A percentile compares a stretch with the other conserved stretches of the same genome.
phyloP scores from a whole-genome alignment of 768 basidiomycete species.

The Pisolithus albus region DNA sequence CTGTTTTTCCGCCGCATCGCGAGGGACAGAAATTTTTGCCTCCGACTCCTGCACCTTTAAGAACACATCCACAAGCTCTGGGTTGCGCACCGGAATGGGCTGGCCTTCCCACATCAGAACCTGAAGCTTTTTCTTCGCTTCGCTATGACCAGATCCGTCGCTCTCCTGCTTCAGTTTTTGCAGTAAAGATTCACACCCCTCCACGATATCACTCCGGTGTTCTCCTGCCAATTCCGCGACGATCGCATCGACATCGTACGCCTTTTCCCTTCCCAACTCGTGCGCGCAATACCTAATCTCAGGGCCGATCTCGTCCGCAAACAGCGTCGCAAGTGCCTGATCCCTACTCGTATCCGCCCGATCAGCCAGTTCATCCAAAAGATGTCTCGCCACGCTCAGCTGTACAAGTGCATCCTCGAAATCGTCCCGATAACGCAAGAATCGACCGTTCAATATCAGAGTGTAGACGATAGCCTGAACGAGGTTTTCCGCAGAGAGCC shows the following conservation, averaged over 20 bases:
- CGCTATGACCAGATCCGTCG: constrained; percentile 27
- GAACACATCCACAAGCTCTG: constrained; percentile 84
- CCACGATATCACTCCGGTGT: constrained; percentile 55
- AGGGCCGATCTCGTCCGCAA: constrained; percentile 83
- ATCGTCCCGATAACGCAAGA: constrained; percentile 68
- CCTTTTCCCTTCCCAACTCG: constrained; percentile 67
- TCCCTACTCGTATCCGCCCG: constrained; percentile 68
- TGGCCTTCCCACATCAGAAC: constrained; percentile 74
- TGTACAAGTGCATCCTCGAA: constrained; percentile 71
- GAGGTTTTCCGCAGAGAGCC: constrained; percentile 50
- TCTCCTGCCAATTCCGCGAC: constrained; percentile 54
- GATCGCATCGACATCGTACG: constrained; percentile 78
- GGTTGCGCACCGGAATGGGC: constrained; percentile 79
- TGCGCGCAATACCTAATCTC: constrained; percentile 92
- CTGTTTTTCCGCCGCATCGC: constrained; percentile 20
- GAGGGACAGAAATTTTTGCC: constrained; percentile 39
- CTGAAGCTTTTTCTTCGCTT: constrained; percentile 48
- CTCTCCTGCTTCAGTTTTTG: constrained; percentile 43
- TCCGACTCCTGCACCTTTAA: constrained; percentile 78
- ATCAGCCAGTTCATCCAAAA: constrained; percentile 63
- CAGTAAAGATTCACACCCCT: constrained; percentile 52
- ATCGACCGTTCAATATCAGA: constrained; percentile 75
- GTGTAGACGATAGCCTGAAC: constrained; percentile 74
- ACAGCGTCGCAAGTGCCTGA: constrained; percentile 79
- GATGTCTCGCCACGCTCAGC: constrained; percentile 66